Conservation (phyloP, 2,329 filamentous ascomycete species). For the Ilyonectria destructans region DNA sequence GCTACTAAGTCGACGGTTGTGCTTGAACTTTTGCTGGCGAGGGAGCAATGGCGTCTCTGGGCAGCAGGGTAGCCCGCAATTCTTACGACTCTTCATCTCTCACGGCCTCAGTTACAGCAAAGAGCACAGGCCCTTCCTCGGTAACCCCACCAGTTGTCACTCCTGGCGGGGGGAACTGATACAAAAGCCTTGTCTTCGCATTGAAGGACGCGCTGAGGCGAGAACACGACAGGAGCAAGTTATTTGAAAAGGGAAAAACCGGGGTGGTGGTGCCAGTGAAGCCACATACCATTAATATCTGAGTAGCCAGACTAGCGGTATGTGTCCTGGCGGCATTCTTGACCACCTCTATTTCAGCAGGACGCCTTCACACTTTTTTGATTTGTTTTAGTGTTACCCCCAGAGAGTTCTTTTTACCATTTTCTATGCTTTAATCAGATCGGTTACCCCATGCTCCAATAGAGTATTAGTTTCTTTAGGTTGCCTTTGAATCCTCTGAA, state of each 20-base stretch:
- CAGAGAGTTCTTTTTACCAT: constrained; percentile 53
- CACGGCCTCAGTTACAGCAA: constrained; percentile 51
- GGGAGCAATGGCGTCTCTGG: constrained; percentile 56
- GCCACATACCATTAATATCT: constrained; percentile 13
- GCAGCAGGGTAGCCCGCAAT: constrained; percentile 50
- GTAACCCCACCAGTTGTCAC: constrained; percentile 38
- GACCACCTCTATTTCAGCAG: constrained; percentile 32
- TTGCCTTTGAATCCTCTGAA: constrained; percentile 42
- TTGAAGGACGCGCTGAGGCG: constrained; percentile 41
- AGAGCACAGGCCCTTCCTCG: constrained; percentile 45
- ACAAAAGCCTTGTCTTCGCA: constrained; percentile 39
- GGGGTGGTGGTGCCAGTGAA: constrained; percentile 28
- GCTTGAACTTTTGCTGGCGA: constrained; percentile 52
- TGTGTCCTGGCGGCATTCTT: constrained; percentile 26
- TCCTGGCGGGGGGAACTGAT: constrained; percentile 34
- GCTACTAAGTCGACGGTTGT: constrained; percentile 77
- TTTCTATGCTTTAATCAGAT: constrained; percentile 59
- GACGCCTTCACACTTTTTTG: constrained; percentile 49
- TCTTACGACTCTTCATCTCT: constrained; percentile 53
- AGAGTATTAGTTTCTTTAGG: constrained; percentile 51
- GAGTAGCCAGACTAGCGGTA: constrained; percentile 12
- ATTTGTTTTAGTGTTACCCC: constrained; percentile 58
- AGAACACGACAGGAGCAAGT: constrained; percentile 40
- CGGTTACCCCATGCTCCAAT: constrained; percentile 53
- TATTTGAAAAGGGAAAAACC: constrained; percentile 26